A percentile compares a stretch with the other conserved stretches of the same genome.
These are phyloP conservation scores for Fomitopsis serialis DNA, from an alignment of 768 basidiomycete genomes.

Conservation along the genomic window DNA sequence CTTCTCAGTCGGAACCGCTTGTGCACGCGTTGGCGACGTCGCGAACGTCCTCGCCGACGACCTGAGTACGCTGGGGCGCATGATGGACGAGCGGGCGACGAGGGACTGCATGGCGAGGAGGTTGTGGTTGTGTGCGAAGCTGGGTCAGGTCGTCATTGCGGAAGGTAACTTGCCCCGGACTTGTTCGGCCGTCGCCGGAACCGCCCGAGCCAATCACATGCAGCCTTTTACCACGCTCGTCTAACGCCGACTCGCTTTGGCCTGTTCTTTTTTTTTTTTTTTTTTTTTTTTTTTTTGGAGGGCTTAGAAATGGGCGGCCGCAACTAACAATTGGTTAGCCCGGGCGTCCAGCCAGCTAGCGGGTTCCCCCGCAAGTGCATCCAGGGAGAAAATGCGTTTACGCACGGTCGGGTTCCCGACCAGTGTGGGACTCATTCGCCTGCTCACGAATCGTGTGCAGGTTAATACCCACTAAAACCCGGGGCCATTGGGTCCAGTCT, in stretches of 20 bases:
- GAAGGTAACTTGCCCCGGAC: background rate
- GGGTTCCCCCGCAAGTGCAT: too few species aligned
- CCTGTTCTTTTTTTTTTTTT: too few species aligned
- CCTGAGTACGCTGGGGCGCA: background rate
- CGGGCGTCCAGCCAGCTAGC: too few species aligned
- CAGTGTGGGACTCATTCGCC: too few species aligned
- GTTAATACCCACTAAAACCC: too few species aligned
- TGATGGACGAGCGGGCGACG: slow-evolving; percentile 2
- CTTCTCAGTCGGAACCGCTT: slow-evolving; percentile 55
- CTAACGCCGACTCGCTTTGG: background rate
- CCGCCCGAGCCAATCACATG: slow-evolving; percentile 1
- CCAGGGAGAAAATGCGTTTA: too few species aligned
- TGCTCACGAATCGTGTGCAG: too few species aligned
- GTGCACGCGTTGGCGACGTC: slow-evolving; percentile 22
- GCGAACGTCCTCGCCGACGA: slow-evolving; percentile 23
- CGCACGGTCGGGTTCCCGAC: too few species aligned
- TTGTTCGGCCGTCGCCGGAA: slow-evolving; percentile 4
- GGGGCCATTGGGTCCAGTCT: too few species aligned
- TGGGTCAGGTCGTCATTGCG: background rate
- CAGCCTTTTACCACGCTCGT: background rate
- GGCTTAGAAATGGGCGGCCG: too few species aligned
- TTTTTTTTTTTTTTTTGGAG: too few species aligned
- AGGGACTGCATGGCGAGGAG: slow-evolving; percentile 5
- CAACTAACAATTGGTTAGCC: too few species aligned
- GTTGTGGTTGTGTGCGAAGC: background rate